Evolutionary conservation across 352 stramenopile species (phyloP).

Genomic region (Globisporangium nunn): DNA sequence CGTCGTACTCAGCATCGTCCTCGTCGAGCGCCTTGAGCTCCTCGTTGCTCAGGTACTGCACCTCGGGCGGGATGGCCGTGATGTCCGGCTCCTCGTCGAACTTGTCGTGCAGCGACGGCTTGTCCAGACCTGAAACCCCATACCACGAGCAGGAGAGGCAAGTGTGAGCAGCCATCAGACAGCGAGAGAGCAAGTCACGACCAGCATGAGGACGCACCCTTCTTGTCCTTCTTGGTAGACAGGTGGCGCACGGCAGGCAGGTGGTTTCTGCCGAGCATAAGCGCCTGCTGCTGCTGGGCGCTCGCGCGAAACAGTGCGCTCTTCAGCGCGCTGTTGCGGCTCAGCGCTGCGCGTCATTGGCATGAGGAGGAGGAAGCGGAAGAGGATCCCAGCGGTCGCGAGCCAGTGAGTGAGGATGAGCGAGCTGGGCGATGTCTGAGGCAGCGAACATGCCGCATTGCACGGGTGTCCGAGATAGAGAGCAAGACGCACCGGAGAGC

Average conservation of each 20-base stretch:
- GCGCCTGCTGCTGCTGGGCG: slow-evolving; percentile 14
- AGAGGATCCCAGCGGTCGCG: neutral
- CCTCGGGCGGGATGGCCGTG: slow-evolving; percentile 42
- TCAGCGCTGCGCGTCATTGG: slow-evolving; percentile 3
- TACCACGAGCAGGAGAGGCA: neutral
- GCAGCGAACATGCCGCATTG: too few relatives aligned
- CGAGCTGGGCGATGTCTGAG: too few relatives aligned
- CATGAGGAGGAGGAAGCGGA: too few relatives aligned
- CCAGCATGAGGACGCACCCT: slow-evolving; percentile 14
- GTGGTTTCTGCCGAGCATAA: slow-evolving; percentile 7
- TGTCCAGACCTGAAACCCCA: slow-evolving; percentile 15
- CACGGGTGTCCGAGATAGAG: neutral
- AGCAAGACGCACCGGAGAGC: slow-evolving; percentile 7
- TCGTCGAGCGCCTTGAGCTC: slow-evolving; percentile 23
- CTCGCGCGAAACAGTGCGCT: slow-evolving; percentile 17
- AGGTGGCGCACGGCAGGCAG: slow-evolving; percentile 20
- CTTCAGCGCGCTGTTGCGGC: slow-evolving; percentile 15
- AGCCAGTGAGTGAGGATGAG: neutral
- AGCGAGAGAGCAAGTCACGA: neutral
- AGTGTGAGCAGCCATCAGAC: too few relatives aligned
- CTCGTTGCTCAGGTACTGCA: slow-evolving; percentile 51
- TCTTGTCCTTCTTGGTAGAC: slow-evolving; percentile 55
- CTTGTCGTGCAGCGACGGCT: slow-evolving; percentile 51
- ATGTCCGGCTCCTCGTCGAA: slow-evolving; percentile 46
- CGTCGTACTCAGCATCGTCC: slow-evolving; percentile 17